phyloP scores from a whole-genome alignment of 1,139 yeast genomes.

The Debaryomyces sp. region DNA sequence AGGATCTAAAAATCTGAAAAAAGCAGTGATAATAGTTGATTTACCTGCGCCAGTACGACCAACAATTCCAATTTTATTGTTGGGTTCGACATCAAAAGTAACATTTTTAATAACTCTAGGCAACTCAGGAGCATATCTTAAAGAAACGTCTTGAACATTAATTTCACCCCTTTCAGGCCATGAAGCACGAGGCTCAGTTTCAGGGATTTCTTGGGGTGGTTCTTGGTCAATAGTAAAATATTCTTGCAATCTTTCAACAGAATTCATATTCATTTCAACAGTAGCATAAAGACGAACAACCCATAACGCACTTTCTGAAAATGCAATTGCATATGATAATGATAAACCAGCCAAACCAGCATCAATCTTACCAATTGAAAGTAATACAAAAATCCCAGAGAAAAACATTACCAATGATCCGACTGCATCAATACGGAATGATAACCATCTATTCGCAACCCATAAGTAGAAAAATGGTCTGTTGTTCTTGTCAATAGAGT shows the following conservation, averaged over 20 bases:
- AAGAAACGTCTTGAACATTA: constrained; percentile 71
- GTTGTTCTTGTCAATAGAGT: constrained; percentile 80
- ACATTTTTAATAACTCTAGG: constrained; percentile 91
- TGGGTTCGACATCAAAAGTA: constrained; percentile 77
- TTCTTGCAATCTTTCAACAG: constrained; percentile 88
- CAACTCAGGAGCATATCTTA: constrained; percentile 84
- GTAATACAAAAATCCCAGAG: constrained; percentile 76
- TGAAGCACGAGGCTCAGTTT: constrained; percentile 68
- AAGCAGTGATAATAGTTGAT: constrained; percentile 92
- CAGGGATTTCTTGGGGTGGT: constrained; percentile 67
- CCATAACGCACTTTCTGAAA: constrained; percentile 91
- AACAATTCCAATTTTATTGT: constrained; percentile 87
- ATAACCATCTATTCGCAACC: constrained; percentile 95
- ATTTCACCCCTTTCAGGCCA: constrained; percentile 91
- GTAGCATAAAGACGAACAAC: constrained; percentile 84
- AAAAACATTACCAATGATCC: constrained; percentile 84
- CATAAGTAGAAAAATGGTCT: constrained; percentile 93
- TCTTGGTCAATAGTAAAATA: constrained; percentile 85
- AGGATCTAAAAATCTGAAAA: constrained; percentile 90
- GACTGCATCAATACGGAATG: constrained; percentile 79
- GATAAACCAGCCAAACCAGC: constrained; percentile 97
- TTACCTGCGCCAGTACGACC: constrained; percentile 99
- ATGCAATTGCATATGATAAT: constrained; percentile 85
- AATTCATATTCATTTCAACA: constrained; percentile 95
- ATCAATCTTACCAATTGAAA: constrained; percentile 67